phyloP scores from a whole-genome alignment of 2,329 filamentous ascomycete genomes.

The Botrytis fragariae region DNA sequence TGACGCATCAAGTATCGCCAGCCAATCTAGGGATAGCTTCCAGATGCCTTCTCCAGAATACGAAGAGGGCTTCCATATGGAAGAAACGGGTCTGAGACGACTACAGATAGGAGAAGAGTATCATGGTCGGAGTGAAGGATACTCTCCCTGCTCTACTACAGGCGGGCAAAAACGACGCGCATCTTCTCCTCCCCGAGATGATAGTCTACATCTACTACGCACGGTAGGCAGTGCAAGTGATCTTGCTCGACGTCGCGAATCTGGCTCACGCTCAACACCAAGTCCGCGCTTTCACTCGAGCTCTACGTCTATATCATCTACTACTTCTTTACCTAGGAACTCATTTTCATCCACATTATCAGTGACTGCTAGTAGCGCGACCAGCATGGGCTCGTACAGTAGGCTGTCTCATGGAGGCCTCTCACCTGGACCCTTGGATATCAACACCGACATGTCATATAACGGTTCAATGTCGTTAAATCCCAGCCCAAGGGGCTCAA shows the following conservation, averaged over 20 bases:
- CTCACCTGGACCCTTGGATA: conserved; percentile 44
- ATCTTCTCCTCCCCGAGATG: conserved; percentile 58
- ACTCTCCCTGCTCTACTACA: conserved; percentile 35
- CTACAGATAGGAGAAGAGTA: conserved; percentile 52
- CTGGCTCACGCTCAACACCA: conserved; percentile 53
- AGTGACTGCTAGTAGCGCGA: conserved; percentile 59
- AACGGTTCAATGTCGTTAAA: conserved; percentile 46
- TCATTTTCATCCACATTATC: conserved; percentile 64
- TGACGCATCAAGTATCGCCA: conserved; percentile 49
- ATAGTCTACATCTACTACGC: conserved; percentile 38
- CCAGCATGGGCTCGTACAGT: conserved; percentile 61
- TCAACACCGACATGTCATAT: conserved; percentile 51
- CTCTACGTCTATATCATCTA: conserved; percentile 63
- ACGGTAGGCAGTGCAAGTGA: conserved; percentile 38
- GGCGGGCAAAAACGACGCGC: conserved; percentile 63
- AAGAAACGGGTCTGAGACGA: conserved; percentile 51
- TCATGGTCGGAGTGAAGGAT: conserved; percentile 37
- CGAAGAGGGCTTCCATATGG: conserved; percentile 49
- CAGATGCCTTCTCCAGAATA: conserved; percentile 46
- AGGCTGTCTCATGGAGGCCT: conserved; percentile 58
- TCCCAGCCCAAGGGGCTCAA: conserved; percentile 40
- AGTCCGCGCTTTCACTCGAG: conserved; percentile 54
- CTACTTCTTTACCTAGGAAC: conserved; percentile 59
- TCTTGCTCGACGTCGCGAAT: conserved; percentile 43
- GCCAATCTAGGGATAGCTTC: conserved; percentile 57